phyloP scores from a whole-genome alignment of 257 asterid genomes.

The Solanum sitiens region DNA sequence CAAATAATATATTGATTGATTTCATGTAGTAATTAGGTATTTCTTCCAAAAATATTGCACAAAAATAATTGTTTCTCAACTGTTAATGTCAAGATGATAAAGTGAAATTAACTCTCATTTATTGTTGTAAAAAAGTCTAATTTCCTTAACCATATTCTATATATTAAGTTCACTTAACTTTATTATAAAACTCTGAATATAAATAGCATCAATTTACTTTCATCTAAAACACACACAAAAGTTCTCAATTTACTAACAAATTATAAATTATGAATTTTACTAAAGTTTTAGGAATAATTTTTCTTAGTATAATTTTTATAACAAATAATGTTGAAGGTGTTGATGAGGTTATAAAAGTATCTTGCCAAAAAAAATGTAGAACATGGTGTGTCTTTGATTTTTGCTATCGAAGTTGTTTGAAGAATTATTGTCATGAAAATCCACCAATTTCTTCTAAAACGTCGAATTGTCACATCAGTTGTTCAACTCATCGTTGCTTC shows the following conservation, averaged over 20 bases:
- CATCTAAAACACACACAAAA: not conserved
- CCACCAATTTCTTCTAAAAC: not conserved
- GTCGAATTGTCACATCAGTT: not conserved
- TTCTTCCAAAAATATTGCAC: too few relatives aligned
- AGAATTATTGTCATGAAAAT: not conserved
- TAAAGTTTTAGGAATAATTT: not conserved
- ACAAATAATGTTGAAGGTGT: not conserved
- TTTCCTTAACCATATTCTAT: too few relatives aligned
- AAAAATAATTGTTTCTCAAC: not conserved
- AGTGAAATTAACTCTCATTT: not conserved
- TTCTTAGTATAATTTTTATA: not conserved
- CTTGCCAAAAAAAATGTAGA: not conserved
- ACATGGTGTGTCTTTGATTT: not conserved
- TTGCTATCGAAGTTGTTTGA: not conserved
- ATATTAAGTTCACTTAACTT: not conserved
- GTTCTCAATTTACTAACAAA: not conserved
- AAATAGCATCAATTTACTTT: not conserved
- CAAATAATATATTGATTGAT: too few relatives aligned
- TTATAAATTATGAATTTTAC: not conserved
- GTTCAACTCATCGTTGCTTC: not conserved
- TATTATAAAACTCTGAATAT: not conserved
- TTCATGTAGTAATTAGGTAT: not conserved
- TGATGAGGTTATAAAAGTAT: not conserved
- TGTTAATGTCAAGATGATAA: not conserved
- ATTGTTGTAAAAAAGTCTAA: too few relatives aligned